Conservation (phyloP, 495 filamentous ascomycete species). For the Aspergillus leporis region DNA sequence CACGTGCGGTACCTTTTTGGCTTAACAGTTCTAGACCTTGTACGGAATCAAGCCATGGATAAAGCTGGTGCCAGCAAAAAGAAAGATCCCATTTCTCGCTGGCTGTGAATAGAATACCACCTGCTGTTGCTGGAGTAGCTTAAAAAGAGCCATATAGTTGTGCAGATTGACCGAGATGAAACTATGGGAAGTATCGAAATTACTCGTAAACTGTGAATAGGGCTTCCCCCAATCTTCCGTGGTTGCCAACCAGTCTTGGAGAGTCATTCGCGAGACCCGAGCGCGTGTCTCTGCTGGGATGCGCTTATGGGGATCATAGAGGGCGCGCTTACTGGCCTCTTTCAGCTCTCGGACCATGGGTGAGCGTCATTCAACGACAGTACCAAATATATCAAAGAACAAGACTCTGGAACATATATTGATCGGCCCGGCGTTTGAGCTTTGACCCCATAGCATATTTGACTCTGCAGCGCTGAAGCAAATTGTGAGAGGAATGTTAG, state of each 20-base stretch:
- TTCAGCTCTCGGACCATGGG: conserved; percentile 56
- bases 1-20: conserved; percentile 54
- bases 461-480: background rate
- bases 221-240: conserved; percentile 67
- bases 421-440: conserved; percentile 26
- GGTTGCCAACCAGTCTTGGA: conserved; percentile 59
- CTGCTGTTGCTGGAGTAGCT: conserved; percentile 54
- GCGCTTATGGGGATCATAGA: conserved; percentile 44
- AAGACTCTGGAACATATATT: conserved; percentile 42
- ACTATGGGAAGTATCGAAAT: conserved; percentile 39
- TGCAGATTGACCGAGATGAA: conserved; percentile 69
- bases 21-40: conserved; percentile 57
- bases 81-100: conserved; percentile 58
- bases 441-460: background rate
- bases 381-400: conserved; percentile 75
- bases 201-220: conserved; percentile 61
- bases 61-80: conserved; percentile 68
- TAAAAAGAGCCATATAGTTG: conserved; percentile 60
- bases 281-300: conserved; percentile 47
- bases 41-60: conserved; percentile 67
- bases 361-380: conserved; percentile 70
- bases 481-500: too few relatives aligned
- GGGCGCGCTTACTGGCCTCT: conserved; percentile 34
- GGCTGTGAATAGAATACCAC: conserved; percentile 59
- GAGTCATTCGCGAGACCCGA: conserved; percentile 50